phyloP scores from a whole-genome alignment of 2,329 filamentous ascomycete species.

The Harringtonia lauricola region DNA sequence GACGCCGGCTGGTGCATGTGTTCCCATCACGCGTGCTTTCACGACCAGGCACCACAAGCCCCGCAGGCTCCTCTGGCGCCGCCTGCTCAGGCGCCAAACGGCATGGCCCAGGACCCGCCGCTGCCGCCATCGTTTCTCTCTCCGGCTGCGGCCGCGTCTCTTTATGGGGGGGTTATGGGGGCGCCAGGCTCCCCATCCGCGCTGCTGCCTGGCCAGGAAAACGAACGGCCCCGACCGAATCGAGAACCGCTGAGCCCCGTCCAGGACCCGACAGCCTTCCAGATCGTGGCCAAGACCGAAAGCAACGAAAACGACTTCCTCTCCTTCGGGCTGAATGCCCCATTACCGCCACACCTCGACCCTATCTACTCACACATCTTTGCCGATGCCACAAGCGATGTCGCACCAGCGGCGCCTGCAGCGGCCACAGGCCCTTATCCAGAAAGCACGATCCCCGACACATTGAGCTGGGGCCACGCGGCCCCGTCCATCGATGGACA shows the following conservation, averaged over 20 bases:
- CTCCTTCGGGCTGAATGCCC: conserved; percentile 17
- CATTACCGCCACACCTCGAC: conserved; percentile 16
- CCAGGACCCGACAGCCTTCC: conserved; percentile 29
- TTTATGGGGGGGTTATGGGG: not conserved
- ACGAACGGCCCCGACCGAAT: conserved; percentile 35
- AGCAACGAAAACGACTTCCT: not conserved
- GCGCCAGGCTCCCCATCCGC: not conserved
- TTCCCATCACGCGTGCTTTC: conserved; percentile 50
- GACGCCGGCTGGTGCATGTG: conserved; percentile 49
- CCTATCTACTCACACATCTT: conserved; percentile 2
- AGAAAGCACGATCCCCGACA: conserved; percentile 42
- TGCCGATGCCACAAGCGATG: not conserved
- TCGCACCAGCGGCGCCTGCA: not conserved
- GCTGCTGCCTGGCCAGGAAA: conserved; percentile 30
- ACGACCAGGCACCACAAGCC: conserved; percentile 32
- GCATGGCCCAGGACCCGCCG: conserved; percentile 6
- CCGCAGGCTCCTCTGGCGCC: conserved; percentile 9
- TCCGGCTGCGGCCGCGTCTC: not conserved
- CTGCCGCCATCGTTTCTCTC: conserved; percentile 2
- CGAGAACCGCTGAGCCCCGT: conserved; percentile 42
- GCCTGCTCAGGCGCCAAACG: conserved; percentile 9
- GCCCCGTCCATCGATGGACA: conserved; percentile 26
- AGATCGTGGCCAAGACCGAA: conserved; percentile 18
- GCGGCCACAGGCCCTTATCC: conserved; percentile 11
- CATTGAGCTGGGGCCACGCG: conserved; percentile 37